phyloP scores from a whole-genome alignment of 1,284 basidiomycete species.

The Fistulinella cinereoalba region DNA sequence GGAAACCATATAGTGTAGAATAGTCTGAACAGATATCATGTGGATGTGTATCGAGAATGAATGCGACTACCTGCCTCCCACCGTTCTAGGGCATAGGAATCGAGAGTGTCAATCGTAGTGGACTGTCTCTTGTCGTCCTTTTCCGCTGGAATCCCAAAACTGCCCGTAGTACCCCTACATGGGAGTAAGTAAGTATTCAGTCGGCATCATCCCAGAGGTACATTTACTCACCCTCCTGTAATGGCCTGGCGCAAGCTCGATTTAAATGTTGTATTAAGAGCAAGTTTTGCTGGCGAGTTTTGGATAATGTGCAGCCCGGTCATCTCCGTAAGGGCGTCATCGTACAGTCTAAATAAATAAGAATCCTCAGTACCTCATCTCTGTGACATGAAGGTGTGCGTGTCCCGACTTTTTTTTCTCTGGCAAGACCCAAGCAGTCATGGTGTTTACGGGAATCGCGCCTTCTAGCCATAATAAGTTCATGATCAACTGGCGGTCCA shows the following conservation, averaged over 20 bases:
- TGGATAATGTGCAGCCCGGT: conserved; percentile 74
- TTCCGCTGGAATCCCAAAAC: conserved; percentile 85
- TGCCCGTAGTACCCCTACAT: conserved; percentile 79
- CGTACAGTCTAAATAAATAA: conserved; percentile 56
- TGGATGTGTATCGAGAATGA: neutral
- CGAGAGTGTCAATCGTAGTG: conserved; percentile 64
- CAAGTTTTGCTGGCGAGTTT: conserved; percentile 56
- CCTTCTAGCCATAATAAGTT: conserved; percentile 90
- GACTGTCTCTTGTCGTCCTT: conserved; percentile 55
- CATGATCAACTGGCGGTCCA: conserved; percentile 90
- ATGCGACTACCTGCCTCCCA: conserved; percentile 76
- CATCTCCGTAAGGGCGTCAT: conserved; percentile 66
- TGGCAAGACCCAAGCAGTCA: conserved; percentile 82
- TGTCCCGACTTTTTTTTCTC: conserved; percentile 65
- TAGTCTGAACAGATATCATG: conserved; percentile 50
- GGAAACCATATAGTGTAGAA: conserved; percentile 98
- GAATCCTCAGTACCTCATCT: conserved; percentile 3
- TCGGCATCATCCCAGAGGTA: neutral
- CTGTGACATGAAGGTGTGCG: conserved; percentile 14
- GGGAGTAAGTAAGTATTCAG: conserved; percentile 13
- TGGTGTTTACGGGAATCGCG: conserved; percentile 64
- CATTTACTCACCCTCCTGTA: conserved; percentile 75
- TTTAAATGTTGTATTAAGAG: conserved; percentile 78
- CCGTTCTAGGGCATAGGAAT: conserved; percentile 83
- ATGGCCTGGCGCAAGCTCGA: conserved; percentile 82